These are phyloP conservation scores for Paramecium primaurelia DNA, from an alignment of 73 alveolate genomes.

Conservation along the genomic window DNA sequence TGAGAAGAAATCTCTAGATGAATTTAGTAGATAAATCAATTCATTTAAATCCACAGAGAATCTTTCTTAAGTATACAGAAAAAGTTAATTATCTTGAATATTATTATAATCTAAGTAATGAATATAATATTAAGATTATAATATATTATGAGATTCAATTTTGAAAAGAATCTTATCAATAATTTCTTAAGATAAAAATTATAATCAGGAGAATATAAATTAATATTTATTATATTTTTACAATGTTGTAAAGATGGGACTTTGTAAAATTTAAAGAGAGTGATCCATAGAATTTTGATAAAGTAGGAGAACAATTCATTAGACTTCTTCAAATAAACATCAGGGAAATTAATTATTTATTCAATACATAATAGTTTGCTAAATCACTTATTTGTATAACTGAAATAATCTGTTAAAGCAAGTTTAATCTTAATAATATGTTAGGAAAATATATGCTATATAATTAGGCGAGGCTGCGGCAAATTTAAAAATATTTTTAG, in stretches of 20 bases:
- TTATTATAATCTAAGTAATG: neutral
- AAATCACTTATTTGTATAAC: neutral
- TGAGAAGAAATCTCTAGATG: neutral
- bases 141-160: neutral
- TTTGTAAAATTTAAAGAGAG: neutral
- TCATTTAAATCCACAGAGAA: neutral
- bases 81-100: neutral
- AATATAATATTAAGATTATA: neutral
- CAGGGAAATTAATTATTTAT: neutral
- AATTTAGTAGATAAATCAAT: neutral
- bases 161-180: neutral
- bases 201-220: neutral
- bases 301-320: neutral
- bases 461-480: neutral
- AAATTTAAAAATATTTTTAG: neutral
- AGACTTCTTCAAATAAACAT: neutral
- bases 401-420: neutral
- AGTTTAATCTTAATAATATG: neutral
- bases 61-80: neutral
- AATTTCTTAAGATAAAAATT: too few species aligned
- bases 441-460: neutral
- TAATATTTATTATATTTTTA: too few species aligned
- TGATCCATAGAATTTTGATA: neutral
- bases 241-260: neutral
- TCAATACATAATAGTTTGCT: neutral